Base-by-base conservation (phyloP, 768 basidiomycete genomes). In the Leccinum boreale region DNA sequence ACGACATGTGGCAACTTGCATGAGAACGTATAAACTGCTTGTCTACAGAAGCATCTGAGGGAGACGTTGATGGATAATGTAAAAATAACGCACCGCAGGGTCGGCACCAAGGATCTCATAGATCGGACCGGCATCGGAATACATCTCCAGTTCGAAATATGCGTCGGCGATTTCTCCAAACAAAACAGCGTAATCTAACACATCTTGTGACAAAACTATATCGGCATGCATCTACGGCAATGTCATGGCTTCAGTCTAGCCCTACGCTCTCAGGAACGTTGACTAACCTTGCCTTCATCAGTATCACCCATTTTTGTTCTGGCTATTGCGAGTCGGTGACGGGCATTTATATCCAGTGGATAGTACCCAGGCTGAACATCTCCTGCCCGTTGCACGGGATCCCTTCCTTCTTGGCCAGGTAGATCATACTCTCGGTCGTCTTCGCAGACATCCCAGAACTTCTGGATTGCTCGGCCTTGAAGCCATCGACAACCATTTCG, bases 131-230 rank as follows among this genome's bases (percentile, higher is more conserved):
- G 96, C 96, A 52, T 91, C 85, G 0, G 82, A 83, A 73, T 85
- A 93, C 76, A 91, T 75, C 59, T 85, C 85, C 8, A 82, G 77
- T 39, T 67, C 65, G 65, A 87, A 89, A 67, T 89, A 90, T 0
- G 90, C 90, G 62, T 93, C 91, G 0, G 90, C 94, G 33, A 96
- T 86, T 65, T 95, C 92, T 0, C 77, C 79, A 65, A 92, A 94
- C 4, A 94, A 76, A 1, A 86, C 81, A 0, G 89, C 85, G 62
- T 93, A 93, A 62, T 93, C 86, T 4, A 84, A 66, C 0, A 88
- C 79, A 55, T 94, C 92, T 62, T 92, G 81, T 0, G 80, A 67
- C 2, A 91, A 77, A 23, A 98, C 81, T 35, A 88, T 75, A 28
- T 78, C 79, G 1, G 92, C 86, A 70, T 98, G 95, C 39, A 86